Percentiles rank a stretch among this genome's conserved stretches.
Conservation (phyloP, 306 rosid species). For the Canavalia gladiata region DNA sequence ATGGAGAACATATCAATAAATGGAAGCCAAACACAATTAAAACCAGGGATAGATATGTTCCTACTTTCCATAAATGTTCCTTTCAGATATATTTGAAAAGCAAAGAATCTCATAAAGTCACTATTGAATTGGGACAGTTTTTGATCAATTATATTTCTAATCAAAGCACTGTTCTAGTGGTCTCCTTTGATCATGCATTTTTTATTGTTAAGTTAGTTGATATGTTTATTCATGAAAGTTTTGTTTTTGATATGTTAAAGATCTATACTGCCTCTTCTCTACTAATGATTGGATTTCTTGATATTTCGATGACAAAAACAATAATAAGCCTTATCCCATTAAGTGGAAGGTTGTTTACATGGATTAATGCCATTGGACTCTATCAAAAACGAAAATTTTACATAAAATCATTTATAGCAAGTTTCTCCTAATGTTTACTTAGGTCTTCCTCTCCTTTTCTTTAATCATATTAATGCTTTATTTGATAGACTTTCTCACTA, state of each 20-base stretch:
- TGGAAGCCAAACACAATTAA: conserved; percentile 39
- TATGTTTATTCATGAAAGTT: neutral
- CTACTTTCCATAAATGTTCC: neutral
- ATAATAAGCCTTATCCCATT: conserved; percentile 19
- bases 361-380: conserved; percentile 2
- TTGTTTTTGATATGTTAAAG: neutral
- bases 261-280: conserved; percentile 14
- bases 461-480: neutral
- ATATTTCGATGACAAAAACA: neutral
- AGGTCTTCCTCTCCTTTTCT: neutral
- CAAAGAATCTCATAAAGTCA: conserved; percentile 20
- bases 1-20: conserved; percentile 17
- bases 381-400: neutral
- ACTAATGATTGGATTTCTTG: conserved; percentile 7
- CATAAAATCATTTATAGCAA: conserved; percentile 8
- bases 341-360: conserved; percentile 3
- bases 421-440: neutral
- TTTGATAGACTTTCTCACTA: neutral
- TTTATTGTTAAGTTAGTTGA: neutral
- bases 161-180: neutral
- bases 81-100: conserved; percentile 14
- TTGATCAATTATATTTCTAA: conserved; percentile 28
- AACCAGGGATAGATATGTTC: conserved; percentile 8
- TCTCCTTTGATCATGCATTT: conserved; percentile 17
- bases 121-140: neutral